Conservation (phyloP, 73 alveolate genomes). For the Paramecium octaurelia region DNA sequence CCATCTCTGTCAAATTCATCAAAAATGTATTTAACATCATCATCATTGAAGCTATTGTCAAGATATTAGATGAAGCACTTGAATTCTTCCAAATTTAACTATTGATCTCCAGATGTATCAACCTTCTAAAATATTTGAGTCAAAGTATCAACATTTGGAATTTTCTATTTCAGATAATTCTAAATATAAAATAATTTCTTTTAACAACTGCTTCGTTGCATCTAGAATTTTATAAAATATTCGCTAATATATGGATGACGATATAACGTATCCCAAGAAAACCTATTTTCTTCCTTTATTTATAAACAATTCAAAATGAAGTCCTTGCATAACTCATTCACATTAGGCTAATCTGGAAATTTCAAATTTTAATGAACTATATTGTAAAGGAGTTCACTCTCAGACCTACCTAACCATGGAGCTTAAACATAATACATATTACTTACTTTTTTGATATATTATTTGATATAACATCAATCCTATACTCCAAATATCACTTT, state of each 20-base stretch:
- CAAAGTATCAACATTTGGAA: background rate
- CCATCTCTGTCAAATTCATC: constrained; percentile 42
- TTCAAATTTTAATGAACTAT: background rate
- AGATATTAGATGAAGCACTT: background rate
- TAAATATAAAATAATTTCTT: background rate
- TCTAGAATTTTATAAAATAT: background rate
- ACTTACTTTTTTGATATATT: constrained; percentile 13
- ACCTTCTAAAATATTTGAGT: background rate
- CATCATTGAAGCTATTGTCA: background rate
- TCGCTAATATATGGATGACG: constrained; percentile 47
- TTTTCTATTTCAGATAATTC: background rate
- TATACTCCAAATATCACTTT: constrained; percentile 62
- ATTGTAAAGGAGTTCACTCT: background rate
- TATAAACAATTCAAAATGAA: constrained; percentile 47
- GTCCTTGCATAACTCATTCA: constrained; percentile 22
- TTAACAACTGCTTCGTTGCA: background rate
- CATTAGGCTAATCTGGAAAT: background rate
- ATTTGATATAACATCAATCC: constrained; percentile 51
- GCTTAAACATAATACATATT: background rate
- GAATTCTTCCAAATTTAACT: constrained; percentile 20
- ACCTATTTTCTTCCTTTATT: constrained; percentile 48
- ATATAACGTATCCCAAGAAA: constrained; percentile 54
- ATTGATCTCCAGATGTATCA: constrained; percentile 29
- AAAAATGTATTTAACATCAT: constrained; percentile 27
- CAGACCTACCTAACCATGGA: constrained; percentile 44